A percentile compares a stretch with the other conserved stretches of the same genome.
These are phyloP conservation scores for Colletotrichum tofieldiae DNA, from an alignment of 2,329 filamentous ascomycete genomes.

Conservation along the genomic window DNA sequence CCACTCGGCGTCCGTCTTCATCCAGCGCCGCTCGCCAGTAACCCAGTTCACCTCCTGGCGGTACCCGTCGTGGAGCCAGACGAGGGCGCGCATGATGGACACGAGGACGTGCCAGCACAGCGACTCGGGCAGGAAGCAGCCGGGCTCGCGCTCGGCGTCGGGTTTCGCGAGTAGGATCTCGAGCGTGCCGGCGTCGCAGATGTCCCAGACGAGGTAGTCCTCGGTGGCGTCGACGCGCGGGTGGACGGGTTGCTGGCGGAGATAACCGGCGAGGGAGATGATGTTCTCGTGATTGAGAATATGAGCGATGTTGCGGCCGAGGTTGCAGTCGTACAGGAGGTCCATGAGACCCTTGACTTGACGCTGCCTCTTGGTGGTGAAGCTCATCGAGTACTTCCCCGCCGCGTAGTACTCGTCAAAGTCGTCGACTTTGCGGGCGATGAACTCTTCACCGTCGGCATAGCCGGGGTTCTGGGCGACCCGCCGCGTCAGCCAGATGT, in stretches of 20 bases:
- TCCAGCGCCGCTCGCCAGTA: slow-evolving; percentile 30
- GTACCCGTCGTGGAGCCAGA: slow-evolving; percentile 68
- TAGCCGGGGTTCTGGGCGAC: slow-evolving; percentile 44
- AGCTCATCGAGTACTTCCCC: slow-evolving; percentile 21
- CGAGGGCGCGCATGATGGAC: slow-evolving; percentile 63
- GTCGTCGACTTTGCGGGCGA: slow-evolving; percentile 50
- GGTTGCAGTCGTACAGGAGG: slow-evolving; percentile 49
- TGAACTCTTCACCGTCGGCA: slow-evolving; percentile 49
- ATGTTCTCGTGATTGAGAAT: slow-evolving; percentile 68
- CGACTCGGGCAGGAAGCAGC: slow-evolving; percentile 63
- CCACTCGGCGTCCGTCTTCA: slow-evolving; percentile 60
- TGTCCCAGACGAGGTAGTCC: slow-evolving; percentile 65
- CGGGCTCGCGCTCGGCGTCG: slow-evolving; percentile 44
- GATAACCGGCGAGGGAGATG: slow-evolving; percentile 59
- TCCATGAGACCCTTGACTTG: slow-evolving; percentile 46
- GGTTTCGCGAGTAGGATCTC: slow-evolving; percentile 55
- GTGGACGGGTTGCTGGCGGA: slow-evolving; percentile 47
- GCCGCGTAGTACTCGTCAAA: slow-evolving; percentile 39
- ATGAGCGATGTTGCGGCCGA: slow-evolving; percentile 50
- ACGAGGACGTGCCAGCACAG: slow-evolving; percentile 71
- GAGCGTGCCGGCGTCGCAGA: slow-evolving; percentile 67
- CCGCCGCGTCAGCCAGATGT: slow-evolving; percentile 53
- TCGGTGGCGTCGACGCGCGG: slow-evolving; percentile 44
- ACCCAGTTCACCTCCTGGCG: slow-evolving; percentile 46
- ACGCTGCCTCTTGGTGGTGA: slow-evolving; percentile 44